Evolutionary conservation across 2,329 filamentous ascomycete species (phyloP).

Genomic region (Fusarium bactridioides): DNA sequence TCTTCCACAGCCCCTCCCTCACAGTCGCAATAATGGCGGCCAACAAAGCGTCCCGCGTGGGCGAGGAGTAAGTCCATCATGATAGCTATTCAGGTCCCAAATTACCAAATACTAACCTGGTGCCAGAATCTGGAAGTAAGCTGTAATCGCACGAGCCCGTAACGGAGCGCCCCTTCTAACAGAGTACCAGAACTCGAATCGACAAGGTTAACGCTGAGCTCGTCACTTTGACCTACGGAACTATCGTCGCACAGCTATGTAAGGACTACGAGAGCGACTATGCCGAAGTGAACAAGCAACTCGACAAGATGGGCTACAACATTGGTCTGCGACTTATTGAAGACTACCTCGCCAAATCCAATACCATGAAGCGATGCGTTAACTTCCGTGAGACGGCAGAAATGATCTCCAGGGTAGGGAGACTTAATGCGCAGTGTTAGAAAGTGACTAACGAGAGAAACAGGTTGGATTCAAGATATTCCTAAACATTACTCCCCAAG

Average conservation of each 20-base stretch:
- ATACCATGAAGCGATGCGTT: slow-evolving; percentile 83
- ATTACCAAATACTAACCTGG: slow-evolving; percentile 40
- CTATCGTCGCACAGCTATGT: slow-evolving; percentile 94
- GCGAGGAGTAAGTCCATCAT: slow-evolving; percentile 63
- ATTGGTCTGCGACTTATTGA: slow-evolving; percentile 96
- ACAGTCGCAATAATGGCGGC: slow-evolving; percentile 58
- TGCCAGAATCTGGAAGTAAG: slow-evolving; percentile 90
- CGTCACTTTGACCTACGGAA: slow-evolving; percentile 96
- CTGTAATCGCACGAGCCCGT: slow-evolving; percentile 25
- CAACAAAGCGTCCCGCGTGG: slow-evolving; percentile 67
- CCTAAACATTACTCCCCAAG: slow-evolving; percentile 90
- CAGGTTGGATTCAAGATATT: slow-evolving; percentile 99
- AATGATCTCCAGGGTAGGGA: slow-evolving; percentile 85
- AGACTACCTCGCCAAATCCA: slow-evolving; percentile 96
- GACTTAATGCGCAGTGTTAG: too few relatives aligned
- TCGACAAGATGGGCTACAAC: slow-evolving; percentile 99
- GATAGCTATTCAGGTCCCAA: slow-evolving; percentile 1
- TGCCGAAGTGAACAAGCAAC: slow-evolving; percentile 92
- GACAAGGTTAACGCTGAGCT: slow-evolving; percentile 99
- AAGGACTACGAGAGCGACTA: slow-evolving; percentile 97
- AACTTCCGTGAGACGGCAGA: slow-evolving; percentile 97
- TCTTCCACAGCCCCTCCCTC: background rate
- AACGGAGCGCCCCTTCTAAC: slow-evolving; percentile 15
- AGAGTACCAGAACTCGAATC: slow-evolving; percentile 76
- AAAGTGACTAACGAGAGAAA: slow-evolving; percentile 27